Conservation (phyloP, 2,329 filamentous ascomycete genomes). For the Alternaria ethzedia region DNA sequence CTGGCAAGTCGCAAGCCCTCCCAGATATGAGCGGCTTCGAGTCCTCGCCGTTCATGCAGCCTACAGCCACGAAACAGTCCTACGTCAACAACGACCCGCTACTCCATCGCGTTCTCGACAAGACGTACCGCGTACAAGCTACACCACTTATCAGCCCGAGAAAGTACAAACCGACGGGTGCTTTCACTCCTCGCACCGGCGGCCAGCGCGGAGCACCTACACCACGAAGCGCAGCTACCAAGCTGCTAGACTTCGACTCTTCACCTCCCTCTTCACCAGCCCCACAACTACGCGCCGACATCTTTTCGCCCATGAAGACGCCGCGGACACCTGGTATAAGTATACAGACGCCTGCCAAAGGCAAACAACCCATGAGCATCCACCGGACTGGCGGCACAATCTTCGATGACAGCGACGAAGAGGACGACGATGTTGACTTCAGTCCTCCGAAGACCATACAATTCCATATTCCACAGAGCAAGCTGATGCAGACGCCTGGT, state of each 20-base stretch:
- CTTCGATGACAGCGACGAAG: conserved; percentile 81
- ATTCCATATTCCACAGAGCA: conserved; percentile 78
- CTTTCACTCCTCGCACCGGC: conserved; percentile 47
- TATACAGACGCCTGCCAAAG: conserved; percentile 72
- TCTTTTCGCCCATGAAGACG: conserved; percentile 77
- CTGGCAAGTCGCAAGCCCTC: conserved; percentile 42
- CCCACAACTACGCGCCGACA: conserved; percentile 82
- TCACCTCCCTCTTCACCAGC: conserved; percentile 65
- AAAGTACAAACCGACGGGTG: conserved; percentile 51
- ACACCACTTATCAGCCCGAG: conserved; percentile 78
- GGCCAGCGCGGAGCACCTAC: conserved; percentile 36
- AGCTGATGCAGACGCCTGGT: conserved; percentile 82
- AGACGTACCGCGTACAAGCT: conserved; percentile 91
- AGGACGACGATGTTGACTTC: conserved; percentile 62
- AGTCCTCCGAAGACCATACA: conserved; percentile 95
- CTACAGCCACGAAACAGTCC: conserved; percentile 40
- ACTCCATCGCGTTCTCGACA: conserved; percentile 90
- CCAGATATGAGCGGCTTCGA: conserved; percentile 53
- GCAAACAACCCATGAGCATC: conserved; percentile 56
- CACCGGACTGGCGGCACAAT: conserved; percentile 44
- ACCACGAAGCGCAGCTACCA: conserved; percentile 28
- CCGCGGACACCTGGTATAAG: conserved; percentile 79
- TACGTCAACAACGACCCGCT: conserved; percentile 70
- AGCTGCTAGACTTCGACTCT: conserved; percentile 44
- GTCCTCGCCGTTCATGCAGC: conserved; percentile 61